phyloP scores from a whole-genome alignment of 495 filamentous ascomycete species.

The Xylona heveae region DNA sequence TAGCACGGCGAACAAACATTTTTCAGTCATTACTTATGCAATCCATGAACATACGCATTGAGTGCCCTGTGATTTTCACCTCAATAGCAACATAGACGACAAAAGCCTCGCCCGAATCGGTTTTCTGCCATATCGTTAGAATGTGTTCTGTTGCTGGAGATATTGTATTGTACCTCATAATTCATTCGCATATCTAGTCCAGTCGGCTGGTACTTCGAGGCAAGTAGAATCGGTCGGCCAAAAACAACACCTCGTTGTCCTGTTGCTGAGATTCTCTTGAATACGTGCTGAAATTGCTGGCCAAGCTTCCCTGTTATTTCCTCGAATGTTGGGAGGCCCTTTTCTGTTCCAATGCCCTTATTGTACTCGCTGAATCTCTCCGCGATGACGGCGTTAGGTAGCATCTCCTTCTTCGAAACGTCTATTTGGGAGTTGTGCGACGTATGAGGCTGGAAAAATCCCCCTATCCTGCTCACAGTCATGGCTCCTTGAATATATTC shows the following conservation, averaged over 20 bases:
- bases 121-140: conserved; percentile 10
- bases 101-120: conserved; percentile 11
- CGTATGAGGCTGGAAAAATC: conserved; percentile 17
- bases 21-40: background rate
- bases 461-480: conserved; percentile 22
- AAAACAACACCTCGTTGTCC: conserved; percentile 34
- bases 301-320: conserved; percentile 28
- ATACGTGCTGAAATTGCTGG: conserved; percentile 30
- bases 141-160: conserved; percentile 10
- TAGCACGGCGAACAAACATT: conserved; percentile 1
- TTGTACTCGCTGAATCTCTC: conserved; percentile 16
- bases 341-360: conserved; percentile 10
- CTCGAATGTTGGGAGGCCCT: conserved; percentile 26
- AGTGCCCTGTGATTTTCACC: conserved; percentile 12
- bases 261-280: conserved; percentile 33
- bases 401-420: conserved; percentile 19
- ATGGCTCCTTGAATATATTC: conserved; percentile 31
- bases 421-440: conserved; percentile 11
- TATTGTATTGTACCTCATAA: conserved; percentile 9
- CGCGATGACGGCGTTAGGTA: conserved; percentile 26
- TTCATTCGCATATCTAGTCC: conserved; percentile 13
- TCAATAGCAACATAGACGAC: conserved; percentile 19
- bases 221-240: conserved; percentile 24
- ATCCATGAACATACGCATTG: conserved; percentile 16
- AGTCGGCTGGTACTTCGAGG: conserved; percentile 15